Percentiles rank a stretch among this genome's conserved stretches.
Evolutionary conservation across 441 rosid species (phyloP).

Genomic region (Syzygium syzygioides): DNA sequence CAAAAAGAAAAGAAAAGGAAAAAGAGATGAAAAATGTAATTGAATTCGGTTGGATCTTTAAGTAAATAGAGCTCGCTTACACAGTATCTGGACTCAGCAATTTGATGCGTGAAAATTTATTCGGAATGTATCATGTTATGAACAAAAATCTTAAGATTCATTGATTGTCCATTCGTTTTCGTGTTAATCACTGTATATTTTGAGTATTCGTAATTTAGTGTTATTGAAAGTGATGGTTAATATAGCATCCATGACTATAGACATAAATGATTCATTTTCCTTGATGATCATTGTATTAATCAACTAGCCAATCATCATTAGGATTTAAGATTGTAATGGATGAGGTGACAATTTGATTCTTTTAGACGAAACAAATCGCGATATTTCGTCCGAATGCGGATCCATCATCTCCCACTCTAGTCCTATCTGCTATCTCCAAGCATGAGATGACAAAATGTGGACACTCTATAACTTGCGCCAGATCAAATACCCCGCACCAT

Average conservation of each 20-base stretch:
- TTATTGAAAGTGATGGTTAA: not conserved
- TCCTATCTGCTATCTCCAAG: not conserved
- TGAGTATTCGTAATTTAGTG: not conserved
- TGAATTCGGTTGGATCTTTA: not conserved
- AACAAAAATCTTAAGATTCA: not conserved
- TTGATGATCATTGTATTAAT: not conserved
- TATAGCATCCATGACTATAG: not conserved
- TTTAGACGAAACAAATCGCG: rapidly evolving
- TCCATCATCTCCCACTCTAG: not conserved
- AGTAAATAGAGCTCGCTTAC: not conserved
- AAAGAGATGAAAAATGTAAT: rapidly evolving
- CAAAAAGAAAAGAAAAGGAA: not conserved
- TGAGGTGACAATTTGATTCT: not conserved
- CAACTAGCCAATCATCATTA: not conserved
- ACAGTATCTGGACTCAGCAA: rapidly evolving
- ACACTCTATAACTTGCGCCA: not conserved
- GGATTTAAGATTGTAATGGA: not conserved
- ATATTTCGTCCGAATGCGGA: not conserved
- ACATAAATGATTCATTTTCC: not conserved
- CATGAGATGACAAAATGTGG: not conserved
- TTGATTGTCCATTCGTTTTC: not conserved
- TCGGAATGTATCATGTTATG: not conserved
- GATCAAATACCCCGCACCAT: not conserved
- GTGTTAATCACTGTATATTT: rapidly evolving
- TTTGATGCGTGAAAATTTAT: rapidly evolving